These are phyloP conservation scores for Mycocentrospora acerina DNA, from an alignment of 2,329 filamentous ascomycete genomes.

Conservation along the genomic window DNA sequence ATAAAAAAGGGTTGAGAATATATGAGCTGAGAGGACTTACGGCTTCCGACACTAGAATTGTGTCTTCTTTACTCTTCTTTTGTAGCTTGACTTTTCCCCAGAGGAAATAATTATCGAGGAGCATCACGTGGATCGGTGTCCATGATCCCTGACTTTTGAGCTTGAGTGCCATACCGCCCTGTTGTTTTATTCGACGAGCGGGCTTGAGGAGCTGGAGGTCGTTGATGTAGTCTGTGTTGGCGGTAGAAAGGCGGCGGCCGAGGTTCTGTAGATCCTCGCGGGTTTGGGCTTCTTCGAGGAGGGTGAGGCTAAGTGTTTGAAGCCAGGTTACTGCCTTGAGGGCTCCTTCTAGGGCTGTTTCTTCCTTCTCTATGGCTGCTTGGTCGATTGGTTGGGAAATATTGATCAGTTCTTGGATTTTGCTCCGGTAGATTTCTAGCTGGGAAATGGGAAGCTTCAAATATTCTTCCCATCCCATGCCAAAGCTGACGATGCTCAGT, in stretches of 20 bases:
- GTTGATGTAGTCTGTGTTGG: constrained; percentile 15
- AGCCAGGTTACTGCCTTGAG: constrained; percentile 17
- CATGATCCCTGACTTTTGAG: constrained; percentile 33
- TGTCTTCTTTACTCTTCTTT: constrained; percentile 19
- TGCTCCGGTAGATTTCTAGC: constrained; percentile 22
- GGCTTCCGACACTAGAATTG: constrained; percentile 18
- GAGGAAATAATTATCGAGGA: constrained; percentile 33
- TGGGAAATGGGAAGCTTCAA: constrained; percentile 25
- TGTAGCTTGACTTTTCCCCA: constrained; percentile 31
- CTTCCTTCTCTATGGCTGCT: constrained; percentile 6
- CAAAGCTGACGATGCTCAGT: constrained; percentile 24
- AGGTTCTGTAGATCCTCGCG: constrained; percentile 27
- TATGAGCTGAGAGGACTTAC: constrained; percentile 13
- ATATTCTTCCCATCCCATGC: constrained; percentile 33
- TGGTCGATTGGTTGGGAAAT: constrained; percentile 4
- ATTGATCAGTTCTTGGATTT: constrained; percentile 13
- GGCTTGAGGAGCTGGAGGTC: constrained; percentile 18
- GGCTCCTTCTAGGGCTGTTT: constrained; percentile 12
- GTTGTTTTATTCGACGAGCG: constrained; percentile 19
- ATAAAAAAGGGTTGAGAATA: too few relatives aligned
- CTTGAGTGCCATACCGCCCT: constrained; percentile 31
- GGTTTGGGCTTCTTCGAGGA: constrained; percentile 17
- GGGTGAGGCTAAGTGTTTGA: constrained; percentile 5
- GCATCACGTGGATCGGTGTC: constrained; percentile 28
- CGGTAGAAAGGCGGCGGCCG: constrained; percentile 23